Percentiles rank a stretch among this genome's conserved stretches.
Evolutionary conservation across 202 grass and related monocot genomes (phyloP).

Genomic region (Setaria viridis): DNA sequence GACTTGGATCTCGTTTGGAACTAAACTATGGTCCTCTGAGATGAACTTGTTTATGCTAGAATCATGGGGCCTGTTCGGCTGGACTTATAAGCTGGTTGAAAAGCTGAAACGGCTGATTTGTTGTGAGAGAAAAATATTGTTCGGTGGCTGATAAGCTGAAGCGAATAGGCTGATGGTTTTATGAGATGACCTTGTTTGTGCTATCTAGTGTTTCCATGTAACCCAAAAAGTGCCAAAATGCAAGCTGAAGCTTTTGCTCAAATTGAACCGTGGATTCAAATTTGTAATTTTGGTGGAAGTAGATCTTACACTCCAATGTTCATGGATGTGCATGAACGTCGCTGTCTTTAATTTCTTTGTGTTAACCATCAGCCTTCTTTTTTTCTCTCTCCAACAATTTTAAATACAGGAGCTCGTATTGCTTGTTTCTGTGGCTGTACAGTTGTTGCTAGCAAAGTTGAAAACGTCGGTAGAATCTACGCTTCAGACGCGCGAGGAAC

Average conservation of each 20-base stretch:
- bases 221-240: not conserved
- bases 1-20: no score
- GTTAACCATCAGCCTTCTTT: not conserved
- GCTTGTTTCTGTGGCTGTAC: slow-evolving; percentile 11
- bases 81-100: no score
- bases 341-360: not conserved
- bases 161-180: no score
- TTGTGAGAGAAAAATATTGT: no score
- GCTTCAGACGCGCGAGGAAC: not conserved
- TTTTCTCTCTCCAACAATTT: no score
- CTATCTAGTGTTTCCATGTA: not conserved
- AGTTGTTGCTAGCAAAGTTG: not conserved
- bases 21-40: no score
- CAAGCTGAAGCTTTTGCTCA: not conserved
- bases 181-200: no score
- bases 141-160: no score
- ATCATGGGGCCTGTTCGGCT: no score
- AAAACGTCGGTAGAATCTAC: not conserved
- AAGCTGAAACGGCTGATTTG: no score
- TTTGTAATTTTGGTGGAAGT: not conserved
- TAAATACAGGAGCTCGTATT: not conserved
- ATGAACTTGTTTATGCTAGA: no score
- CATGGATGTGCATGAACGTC: not conserved
- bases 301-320: not conserved
- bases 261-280: not conserved